Evolutionary conservation across 345 rosid genomes (phyloP), one percentile per base, ranked within the genome.

Genomic region (Eucalyptus caleyi): DNA sequence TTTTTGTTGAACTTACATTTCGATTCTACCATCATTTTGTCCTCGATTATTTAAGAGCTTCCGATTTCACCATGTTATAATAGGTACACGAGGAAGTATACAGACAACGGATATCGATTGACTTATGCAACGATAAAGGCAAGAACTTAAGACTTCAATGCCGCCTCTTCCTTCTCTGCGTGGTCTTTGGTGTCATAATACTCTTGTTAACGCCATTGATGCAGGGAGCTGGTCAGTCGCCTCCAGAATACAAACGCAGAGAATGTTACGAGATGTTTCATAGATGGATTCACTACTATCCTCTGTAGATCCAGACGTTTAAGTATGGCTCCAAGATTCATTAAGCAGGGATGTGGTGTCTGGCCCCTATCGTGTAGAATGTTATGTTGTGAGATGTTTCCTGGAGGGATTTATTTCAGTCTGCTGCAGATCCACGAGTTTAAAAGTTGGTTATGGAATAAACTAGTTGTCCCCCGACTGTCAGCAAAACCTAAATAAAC

Each of bases 211-310:
- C 19, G 6, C 45, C 45, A 9, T n/a, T 60, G 40, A 23, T 80
- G 3, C 62, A 92, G 93, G 93, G 93, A 51, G 91, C 90, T 11
- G 92, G 93, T 49, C 91, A 92, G 56, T 65, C 91, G 4, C 89
- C 93, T 44, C 90, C 91, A 9, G 93, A 91, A 50, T 92, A 87
- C 77, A 45, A 89, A 6, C 92, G 91, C 8, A 77, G 87, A 80
- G 88, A 90, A 86, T 92, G 93, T 32, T 92, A 87, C 53, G 85
- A 91, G 42, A 91, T 92, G 93, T 92, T 92, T 82, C 19, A 50
- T 23, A 87, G 93, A 10, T 92, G 93, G 93, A 86, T 91, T 53
- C 93, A 91, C 89, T 89, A 89, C 69, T 89, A 92, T 88, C 93
- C 93, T 34, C 40, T 92, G 26, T 92, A 89, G 54, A 30, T 77